A percentile compares a stretch with the other conserved stretches of the same genome.
These are phyloP conservation scores for Suillus placidus DNA, from an alignment of 768 basidiomycete species.

Conservation along the genomic window DNA sequence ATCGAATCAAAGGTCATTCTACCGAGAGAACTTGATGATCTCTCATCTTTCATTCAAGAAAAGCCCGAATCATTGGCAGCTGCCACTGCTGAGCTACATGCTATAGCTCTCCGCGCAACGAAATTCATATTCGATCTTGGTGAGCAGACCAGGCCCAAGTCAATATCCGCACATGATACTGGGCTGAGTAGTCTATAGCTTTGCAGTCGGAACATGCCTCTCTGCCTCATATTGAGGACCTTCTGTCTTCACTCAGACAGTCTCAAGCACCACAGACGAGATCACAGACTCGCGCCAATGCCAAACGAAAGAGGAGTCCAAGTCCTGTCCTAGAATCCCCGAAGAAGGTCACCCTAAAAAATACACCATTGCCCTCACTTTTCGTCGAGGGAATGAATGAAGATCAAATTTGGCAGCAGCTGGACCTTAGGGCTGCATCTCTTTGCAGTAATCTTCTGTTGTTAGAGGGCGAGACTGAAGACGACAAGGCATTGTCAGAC, in stretches of 20 bases:
- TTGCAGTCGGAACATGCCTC: constrained; percentile 70
- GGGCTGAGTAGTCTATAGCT: constrained; percentile 42
- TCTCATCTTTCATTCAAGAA: constrained; percentile 59
- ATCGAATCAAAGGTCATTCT: constrained; percentile 24
- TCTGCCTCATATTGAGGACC: constrained; percentile 59
- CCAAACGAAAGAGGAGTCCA: constrained; percentile 46
- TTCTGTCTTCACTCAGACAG: constrained; percentile 72
- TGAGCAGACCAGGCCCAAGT: constrained; percentile 37
- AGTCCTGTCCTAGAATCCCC: constrained; percentile 37
- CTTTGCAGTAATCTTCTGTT: constrained; percentile 73
- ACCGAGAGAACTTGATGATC: constrained; percentile 47
- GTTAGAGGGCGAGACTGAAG: constrained; percentile 53
- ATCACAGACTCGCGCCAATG: constrained; percentile 53
- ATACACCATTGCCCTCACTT: constrained; percentile 77
- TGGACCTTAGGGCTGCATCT: constrained; percentile 77
- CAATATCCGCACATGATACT: constrained; percentile 9
- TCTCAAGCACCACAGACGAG: constrained; percentile 73
- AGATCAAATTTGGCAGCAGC: constrained; percentile 92
- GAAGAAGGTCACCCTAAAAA: constrained; percentile 39
- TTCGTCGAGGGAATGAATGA: constrained; percentile 78
- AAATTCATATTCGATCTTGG: constrained; percentile 80
- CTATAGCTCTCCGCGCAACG: constrained; percentile 64
- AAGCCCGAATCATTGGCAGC: constrained; percentile 57
- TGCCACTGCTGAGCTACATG: constrained; percentile 55
- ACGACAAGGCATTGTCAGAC: constrained; percentile 16